phyloP scores from a whole-genome alignment of 2,329 filamentous ascomycete genomes.

The Gaeumannomyces tritici region DNA sequence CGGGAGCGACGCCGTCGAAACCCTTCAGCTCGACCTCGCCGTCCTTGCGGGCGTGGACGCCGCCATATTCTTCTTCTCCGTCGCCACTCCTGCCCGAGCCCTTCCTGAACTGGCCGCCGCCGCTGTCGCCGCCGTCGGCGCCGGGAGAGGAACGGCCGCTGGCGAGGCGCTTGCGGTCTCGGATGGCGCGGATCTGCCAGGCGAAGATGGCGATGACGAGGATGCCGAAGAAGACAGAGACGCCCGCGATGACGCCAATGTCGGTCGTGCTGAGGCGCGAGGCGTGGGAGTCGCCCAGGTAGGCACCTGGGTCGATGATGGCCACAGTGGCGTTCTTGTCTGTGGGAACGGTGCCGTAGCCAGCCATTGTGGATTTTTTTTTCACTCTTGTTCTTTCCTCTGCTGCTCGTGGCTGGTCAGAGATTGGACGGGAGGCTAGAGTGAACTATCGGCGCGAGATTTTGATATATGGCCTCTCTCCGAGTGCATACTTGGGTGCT shows the following conservation, averaged over 20 bases:
- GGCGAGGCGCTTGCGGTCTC: not conserved
- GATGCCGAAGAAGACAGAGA: conserved; percentile 2
- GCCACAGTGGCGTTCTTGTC: not conserved
- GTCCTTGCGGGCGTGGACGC: not conserved
- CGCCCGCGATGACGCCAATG: conserved; percentile 1
- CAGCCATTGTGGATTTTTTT: not conserved
- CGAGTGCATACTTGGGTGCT: not conserved
- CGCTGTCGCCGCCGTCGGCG: no score
- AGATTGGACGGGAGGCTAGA: not conserved
- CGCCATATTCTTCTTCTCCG: not conserved
- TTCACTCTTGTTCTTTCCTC: not conserved
- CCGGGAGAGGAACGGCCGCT: not conserved
- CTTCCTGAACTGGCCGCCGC: not conserved
- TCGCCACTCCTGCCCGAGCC: not conserved
- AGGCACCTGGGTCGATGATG: not conserved
- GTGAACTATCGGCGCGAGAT: not conserved
- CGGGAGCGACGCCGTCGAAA: not conserved
- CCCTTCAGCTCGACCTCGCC: not conserved
- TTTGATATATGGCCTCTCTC: not conserved
- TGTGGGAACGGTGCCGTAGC: conserved; percentile 1
- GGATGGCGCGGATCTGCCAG: conserved; percentile 1
- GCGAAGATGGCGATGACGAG: conserved; percentile 3
- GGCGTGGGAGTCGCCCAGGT: conserved; percentile 1
- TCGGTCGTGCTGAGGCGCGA: not conserved
- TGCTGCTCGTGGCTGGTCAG: not conserved